phyloP scores from a whole-genome alignment of 2,329 filamentous ascomycete genomes.

The Neopestalotiopsis clavispora region DNA sequence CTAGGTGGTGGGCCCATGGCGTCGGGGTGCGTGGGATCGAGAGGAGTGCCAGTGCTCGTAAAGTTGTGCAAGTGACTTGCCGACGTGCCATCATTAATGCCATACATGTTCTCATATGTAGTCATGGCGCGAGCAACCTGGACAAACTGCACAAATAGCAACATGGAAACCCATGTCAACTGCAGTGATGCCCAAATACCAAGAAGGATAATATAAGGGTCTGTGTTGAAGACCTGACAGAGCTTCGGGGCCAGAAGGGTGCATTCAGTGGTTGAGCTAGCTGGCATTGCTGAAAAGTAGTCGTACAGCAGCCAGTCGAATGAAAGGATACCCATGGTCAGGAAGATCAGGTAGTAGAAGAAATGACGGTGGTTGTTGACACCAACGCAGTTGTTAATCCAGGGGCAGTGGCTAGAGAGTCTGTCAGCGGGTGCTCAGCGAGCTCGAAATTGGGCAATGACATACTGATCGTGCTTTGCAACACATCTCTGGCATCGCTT shows the following conservation, averaged over 20 bases:
- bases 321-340: constrained; percentile 76
- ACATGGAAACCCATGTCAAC: constrained; percentile 96
- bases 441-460: constrained; percentile 25
- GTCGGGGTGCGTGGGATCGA: constrained; percentile 69
- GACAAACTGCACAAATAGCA: constrained; percentile 89
- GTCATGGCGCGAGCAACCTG: constrained; percentile 93
- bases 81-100: constrained; percentile 66
- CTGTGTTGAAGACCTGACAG: constrained; percentile 78
- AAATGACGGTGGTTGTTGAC: constrained; percentile 97
- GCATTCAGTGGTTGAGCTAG: constrained; percentile 63
- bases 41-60: constrained; percentile 76
- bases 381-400: constrained; percentile 96
- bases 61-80: constrained; percentile 70
- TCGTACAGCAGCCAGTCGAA: constrained; percentile 75
- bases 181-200: constrained; percentile 82
- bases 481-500: constrained; percentile 89
- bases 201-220: constrained; percentile 83
- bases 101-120: constrained; percentile 95
- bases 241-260: constrained; percentile 75
- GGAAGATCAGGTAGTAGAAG: constrained; percentile 81
- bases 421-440: constrained; percentile 27
- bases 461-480: constrained; percentile 95
- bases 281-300: constrained; percentile 68
- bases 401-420: constrained; percentile 81
- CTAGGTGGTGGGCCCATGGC: constrained; percentile 52